Evolutionary conservation across 2,329 filamentous ascomycete genomes (phyloP), one percentile per base, ranked within the genome.

Genomic region (Alternaria gaisen): DNA sequence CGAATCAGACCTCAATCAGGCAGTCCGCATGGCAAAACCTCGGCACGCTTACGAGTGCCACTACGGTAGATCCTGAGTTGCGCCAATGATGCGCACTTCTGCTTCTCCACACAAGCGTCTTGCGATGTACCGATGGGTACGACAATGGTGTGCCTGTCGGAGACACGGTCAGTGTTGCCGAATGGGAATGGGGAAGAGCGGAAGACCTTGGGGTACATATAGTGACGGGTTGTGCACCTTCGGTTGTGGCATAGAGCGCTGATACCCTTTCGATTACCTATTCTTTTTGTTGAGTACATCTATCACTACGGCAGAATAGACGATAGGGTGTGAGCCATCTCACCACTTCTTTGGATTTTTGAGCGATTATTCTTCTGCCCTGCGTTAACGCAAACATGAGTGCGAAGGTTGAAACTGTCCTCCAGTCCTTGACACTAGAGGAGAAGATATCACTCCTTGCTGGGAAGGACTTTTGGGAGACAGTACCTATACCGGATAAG

Each of bases 391-490:
- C 43, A 40, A 63, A 26, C 10, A 72, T 76, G 68, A 67, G 66
- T 56, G 56, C 67, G 8, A 69, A 72, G 26, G 60, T 76, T 22
- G 72, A 77, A 41, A 61, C 46, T n/a, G 64, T 75, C 32, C 64
- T 78, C 11, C 66, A 69, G 60, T 73, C 74, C 42, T 56, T 78
- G 46, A 75, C 73, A 10, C 47, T 78, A 34, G 74, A 78, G 51
- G 76, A 78, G 59, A 78, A 78, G 67, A 69, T 76, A 22, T 70
- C 73, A 12, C 60, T 77, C 11, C 68, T 77, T 52, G 73, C 75
- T 36, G 75, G 75, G n/a, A 77, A 75, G 51, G 88, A 91, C 77
- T 90, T 90, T 72, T 91, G 89, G 89, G 88, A 91, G 72, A 90
- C 89, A 26, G 85, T 87, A 60, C 77, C 85, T 9, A 78, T 91